Evolutionary conservation across 208 protist species (phyloP), one percentile per base, ranked within the genome.

Genomic region (Trypanosoma lewisi): DNA sequence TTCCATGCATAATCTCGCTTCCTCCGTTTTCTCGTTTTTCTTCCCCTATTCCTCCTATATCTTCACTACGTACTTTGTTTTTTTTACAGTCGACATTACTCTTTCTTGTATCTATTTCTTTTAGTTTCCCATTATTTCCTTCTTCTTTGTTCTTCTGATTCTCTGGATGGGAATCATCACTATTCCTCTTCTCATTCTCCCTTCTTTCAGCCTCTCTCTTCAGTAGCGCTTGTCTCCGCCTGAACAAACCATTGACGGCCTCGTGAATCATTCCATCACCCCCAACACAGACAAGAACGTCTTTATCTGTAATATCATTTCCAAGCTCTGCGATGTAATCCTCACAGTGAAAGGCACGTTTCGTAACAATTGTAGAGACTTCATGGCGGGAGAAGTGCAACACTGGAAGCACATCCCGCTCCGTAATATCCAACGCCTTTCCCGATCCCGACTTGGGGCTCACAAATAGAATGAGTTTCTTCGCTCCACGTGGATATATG

Each of bases 261-360:
- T 95, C 89, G 63, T 95, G 70, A 34, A 89, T 56, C 79, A 93
- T 95, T 17, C 89, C 89, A 52, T 95, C 89, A 3, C 89, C 89
- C 33, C 89, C 89, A 23, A 85, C 82, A 54, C 57, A 67, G 2
- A 80, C 78, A 44, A 90, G 73, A 33, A 95, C 89, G 60, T 74
- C 65, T 44, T 72, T 30, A 21, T 36, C 48, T 70, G 73, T 52
- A 37, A 95, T 54, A 9, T 63, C 59, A 59, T 91, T 83, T 34
- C 37, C n/a, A 6, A 83, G 44, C 60, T 93, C 70, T n/a, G 89
- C 85, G 36, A 92, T 51, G 58, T 77, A 91, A 73, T 92, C 84
- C 70, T 95, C 89, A 58, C 80, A 87, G 60, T 95, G 78, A 67
- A 84, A 77, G 19, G 78, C 78, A 33, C 76, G 78, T n/a, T 34